Evolutionary conservation across 129 eudicot species (phyloP), one percentile per base, ranked within the genome.

Genomic region (Kitagawia praeruptora): DNA sequence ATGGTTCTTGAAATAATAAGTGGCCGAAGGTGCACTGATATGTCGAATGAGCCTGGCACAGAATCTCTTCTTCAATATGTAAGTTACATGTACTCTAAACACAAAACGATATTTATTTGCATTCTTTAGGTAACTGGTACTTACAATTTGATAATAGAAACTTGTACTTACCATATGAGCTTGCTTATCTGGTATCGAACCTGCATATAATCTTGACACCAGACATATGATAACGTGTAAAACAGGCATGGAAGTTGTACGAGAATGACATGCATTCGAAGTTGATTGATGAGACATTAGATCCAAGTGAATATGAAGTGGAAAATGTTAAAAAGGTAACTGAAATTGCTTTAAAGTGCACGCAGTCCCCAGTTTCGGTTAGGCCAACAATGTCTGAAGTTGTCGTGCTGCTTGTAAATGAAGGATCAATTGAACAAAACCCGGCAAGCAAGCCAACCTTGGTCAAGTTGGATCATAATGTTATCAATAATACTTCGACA

Each of bases 331-430:
- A 71, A n/a, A 71, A 71, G 47, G 19, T 40, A 1, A 71, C n/a
- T 8, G 49, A 40, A 4, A 38, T 41, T 41, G 75, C 75, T 9
- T 71, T 71, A 18, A 71, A 41, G 75, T 71, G 75, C 75, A 71
- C 75, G n/a, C 75, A 71, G 31, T 71, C 49, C 10, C 75, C 75
- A 21, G 27, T 71, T 71, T 71, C 75, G 10, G 12, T 71, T 10
- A 71, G 75, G 34, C 75, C 75, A 71, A 71, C 75, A 10, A 71
- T 71, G 75, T 71, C 75, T 71, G 75, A 40, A 71, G 75, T 71
- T 0, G 16, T 71, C 6, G 75, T 71, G 46, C 25, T 71, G 75
- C 75, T 71, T 21, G 41, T 31, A 34, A 71, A 71, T 21, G 49
- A 71, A 38, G 47, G 47, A 38, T 18, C 75, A 23, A 0, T 21